Percentiles rank a stretch among this genome's conserved stretches.
phyloP scores from a whole-genome alignment of 208 protist genomes.

The Trypanosoma lewisi region DNA sequence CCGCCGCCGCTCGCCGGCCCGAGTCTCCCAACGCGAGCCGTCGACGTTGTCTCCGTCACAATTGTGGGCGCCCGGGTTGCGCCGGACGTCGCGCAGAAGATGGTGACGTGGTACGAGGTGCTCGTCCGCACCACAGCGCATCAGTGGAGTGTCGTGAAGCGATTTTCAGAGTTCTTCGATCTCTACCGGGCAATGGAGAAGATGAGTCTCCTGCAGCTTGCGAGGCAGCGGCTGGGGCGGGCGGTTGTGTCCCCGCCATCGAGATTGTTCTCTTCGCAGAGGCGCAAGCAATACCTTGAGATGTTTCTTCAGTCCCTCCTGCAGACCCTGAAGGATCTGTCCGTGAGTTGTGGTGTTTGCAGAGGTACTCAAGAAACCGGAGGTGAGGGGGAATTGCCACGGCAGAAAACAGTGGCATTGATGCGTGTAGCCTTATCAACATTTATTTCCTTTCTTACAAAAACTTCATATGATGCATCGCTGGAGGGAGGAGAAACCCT shows the following conservation, averaged over 20 bases:
- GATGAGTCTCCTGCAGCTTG: slow-evolving; percentile 6
- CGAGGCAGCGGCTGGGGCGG: slow-evolving; percentile 4
- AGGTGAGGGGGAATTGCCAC: not conserved
- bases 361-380: not conserved
- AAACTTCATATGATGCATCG: slow-evolving; percentile 2
- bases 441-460: slow-evolving; percentile 22
- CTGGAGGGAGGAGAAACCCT: too few relatives aligned
- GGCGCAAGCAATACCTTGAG: slow-evolving; percentile 5
- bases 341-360: not conserved
- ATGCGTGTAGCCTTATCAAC: slow-evolving; percentile 9
- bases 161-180: slow-evolving; percentile 27
- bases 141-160: slow-evolving; percentile 26
- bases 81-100: slow-evolving; percentile 12
- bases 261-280: not conserved
- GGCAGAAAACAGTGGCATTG: not conserved
- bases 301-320: slow-evolving; percentile 12
- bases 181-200: slow-evolving; percentile 10
- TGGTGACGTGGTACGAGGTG: slow-evolving; percentile 26
- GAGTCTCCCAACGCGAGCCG: slow-evolving; percentile 3
- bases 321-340: slow-evolving; percentile 20
- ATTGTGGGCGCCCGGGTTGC: not conserved
- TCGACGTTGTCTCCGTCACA: slow-evolving; percentile 17
- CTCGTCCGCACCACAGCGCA: slow-evolving; percentile 13
- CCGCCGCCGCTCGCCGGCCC: slow-evolving; percentile 9
- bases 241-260: slow-evolving; percentile 8